Percentiles rank a stretch among this genome's conserved stretches.
Conservation (phyloP, 139 green algal species). For the Chlamydomonas sphaeroides region DNA sequence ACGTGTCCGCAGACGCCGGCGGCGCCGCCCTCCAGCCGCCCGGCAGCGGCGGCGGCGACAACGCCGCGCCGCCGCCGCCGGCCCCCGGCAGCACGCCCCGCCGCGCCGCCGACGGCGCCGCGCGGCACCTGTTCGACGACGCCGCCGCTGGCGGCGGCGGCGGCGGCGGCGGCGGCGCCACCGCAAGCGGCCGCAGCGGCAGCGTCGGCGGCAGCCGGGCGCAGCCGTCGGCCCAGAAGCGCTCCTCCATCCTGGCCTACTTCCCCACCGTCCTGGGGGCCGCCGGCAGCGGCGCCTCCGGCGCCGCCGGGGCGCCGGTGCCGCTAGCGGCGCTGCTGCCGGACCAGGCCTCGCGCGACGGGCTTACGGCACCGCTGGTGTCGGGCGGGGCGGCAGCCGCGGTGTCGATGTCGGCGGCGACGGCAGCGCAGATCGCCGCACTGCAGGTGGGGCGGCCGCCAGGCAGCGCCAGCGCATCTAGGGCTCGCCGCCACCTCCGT, state of each 20-base stretch:
- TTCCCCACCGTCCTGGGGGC: background rate
- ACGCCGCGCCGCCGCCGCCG: background rate
- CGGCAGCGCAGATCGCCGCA: slow-evolving; percentile 22
- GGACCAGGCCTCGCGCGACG: slow-evolving; percentile 29
- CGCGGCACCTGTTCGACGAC: background rate
- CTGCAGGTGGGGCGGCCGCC: slow-evolving; percentile 25
- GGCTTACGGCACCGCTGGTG: background rate
- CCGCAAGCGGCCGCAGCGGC: background rate
- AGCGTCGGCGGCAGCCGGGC: background rate
- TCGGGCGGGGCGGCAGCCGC: background rate
- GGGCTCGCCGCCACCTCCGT: no score
- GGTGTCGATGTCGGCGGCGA: background rate
- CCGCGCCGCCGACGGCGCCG: background rate
- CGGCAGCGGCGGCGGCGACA: background rate
- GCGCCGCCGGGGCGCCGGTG: background rate
- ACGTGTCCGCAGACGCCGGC: no score
- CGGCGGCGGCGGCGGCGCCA: background rate
- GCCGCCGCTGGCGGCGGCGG: background rate
- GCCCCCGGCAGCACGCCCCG: background rate
- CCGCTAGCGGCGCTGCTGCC: background rate
- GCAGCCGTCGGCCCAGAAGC: background rate
- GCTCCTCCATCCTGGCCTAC: slow-evolving; percentile 16
- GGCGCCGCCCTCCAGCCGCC: no score
- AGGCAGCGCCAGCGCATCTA: background rate
- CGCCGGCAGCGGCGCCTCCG: background rate